Evolutionary conservation across 192 early-diverging fungal genomes (phyloP), one percentile per base, ranked within the genome.

Genomic region (Podila minutissima): DNA sequence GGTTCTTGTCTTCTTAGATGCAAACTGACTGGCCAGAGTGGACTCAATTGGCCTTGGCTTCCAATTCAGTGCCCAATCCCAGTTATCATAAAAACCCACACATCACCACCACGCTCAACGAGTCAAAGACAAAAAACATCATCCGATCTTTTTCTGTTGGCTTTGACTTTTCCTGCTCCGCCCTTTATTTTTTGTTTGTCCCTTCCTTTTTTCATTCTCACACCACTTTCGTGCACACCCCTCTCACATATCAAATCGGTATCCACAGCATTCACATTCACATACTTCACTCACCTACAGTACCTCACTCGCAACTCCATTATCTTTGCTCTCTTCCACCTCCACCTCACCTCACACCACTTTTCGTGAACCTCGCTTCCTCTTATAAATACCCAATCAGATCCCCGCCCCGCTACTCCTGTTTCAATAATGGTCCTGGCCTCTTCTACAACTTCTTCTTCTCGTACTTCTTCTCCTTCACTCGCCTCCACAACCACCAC

Each of bases 311-410:
- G 29, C 32, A 13, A 2, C 12, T 10, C 20, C 6, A 22, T 26
- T 60, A 24, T 60, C 59, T 60, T 31, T 60, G 28, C 59, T 31
- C 5, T 31, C 12, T 31, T 29, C n/a, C 2, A 29, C 28, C 28
- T 28, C 20, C 55, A 60, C 59, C 22, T 60, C 59, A 63, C 62
- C 62, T 63, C 62, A 63, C 46, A 17, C 62, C 62, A 63, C 62
- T 63, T 38, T 24, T 38, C 37, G 3, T 63, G 13, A 38, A 41
- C 32, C 35, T 63, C 59, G 3, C 28, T n/a, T 33, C 28, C 20
- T 35, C 28, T 35, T n/a, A 35, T 35, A 63, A 38, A n/a, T 22
- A 38, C 62, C 62, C 33, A 29, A 35, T 35, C 62, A 35, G 35
- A 63, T 63, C 62, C 17, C 28, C 59, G 41, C 41, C 41, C 15